Evolutionary conservation across 2,329 filamentous ascomycete species (phyloP), one percentile per base, ranked within the genome.

Genomic region (Pseudogymnoascus sp.): DNA sequence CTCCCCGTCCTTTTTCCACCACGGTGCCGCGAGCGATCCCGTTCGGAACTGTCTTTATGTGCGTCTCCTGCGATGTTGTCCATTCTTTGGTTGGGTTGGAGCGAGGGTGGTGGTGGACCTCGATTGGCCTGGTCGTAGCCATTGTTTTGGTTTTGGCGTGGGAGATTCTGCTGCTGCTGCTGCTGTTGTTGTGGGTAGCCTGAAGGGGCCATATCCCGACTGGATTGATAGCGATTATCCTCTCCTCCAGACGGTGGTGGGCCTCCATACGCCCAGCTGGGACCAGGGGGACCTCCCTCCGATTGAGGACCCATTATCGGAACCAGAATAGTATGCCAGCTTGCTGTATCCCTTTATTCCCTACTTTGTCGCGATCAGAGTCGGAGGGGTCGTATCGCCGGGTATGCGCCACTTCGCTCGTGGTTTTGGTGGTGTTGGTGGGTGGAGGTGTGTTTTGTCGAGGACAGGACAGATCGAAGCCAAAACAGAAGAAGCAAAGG

Each of bases 11-110:
- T 79, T 10, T 60, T 60, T 60, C 81, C 80, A 69, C 77, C 79
- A 68, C 81, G 78, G 57, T 77, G 79, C 70, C 81, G 77, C 64
- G 84, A 85, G 68, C 83, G 76, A 69, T 82, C 86, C 65, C 82
- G 80, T 74, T 87, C 85, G 6, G 42, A 47, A 47, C 42, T 23
- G 5, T 47, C 42, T 47, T 47, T 47, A 7, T 26, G 42, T 47
- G 21, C 21, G 29, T 54, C 36, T 37, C 37, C 54, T 61, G 54
- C 36, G 11, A 8, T 11, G 21, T 18, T 39, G 36, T 45, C 62
- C 37, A 61, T 39, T 26, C 18, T 39, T 18, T 37, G 47, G 62
- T 31, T 63, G 63, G 12, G 60, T 68, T 31, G 62, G 62, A 64
- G 26, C 12, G 69, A 63, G 29, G 71, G 62, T 36, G 64, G 66